phyloP scores from a whole-genome alignment of 306 rosid genomes.

The Calophaca sinica region DNA sequence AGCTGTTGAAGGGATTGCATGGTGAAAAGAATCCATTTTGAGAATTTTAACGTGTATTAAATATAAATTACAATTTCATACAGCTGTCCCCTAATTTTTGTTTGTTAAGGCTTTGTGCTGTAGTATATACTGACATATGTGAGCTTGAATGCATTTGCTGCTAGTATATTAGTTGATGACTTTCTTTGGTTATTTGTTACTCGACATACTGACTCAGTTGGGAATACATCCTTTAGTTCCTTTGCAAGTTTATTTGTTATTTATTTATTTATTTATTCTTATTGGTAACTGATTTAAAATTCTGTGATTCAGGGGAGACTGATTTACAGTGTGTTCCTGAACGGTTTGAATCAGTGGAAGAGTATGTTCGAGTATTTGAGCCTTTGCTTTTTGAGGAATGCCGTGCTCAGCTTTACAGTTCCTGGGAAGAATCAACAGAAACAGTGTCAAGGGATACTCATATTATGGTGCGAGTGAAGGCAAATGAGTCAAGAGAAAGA shows the following conservation, averaged over 20 bases:
- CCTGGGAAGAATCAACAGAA: conserved; percentile 95
- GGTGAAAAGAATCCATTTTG: conserved; percentile 26
- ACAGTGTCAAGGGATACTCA: conserved; percentile 86
- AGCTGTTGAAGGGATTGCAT: conserved; percentile 8
- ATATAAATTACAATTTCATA: conserved; percentile 5
- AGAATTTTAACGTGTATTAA: neutral
- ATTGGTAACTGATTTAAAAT: conserved; percentile 45
- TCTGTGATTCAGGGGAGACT: conserved; percentile 74
- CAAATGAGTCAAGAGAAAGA: conserved; percentile 93
- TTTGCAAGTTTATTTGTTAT: conserved; percentile 33
- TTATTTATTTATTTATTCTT: neutral
- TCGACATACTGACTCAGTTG: neutral
- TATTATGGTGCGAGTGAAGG: conserved; percentile 86
- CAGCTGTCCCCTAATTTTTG: conserved; percentile 2
- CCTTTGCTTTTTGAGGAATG: conserved; percentile 99
- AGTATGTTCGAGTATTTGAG: conserved; percentile 88
- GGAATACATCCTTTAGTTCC: conserved; percentile 34
- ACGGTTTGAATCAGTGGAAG: conserved; percentile 91
- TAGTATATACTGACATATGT: neutral
- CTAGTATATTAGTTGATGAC: conserved; percentile 23
- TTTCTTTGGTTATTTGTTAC: conserved; percentile 11
- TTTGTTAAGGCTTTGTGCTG: conserved; percentile 41
- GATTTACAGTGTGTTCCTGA: conserved; percentile 95
- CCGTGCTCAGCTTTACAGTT: conserved; percentile 95
- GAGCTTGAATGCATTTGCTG: conserved; percentile 14